Conservation (phyloP, 805 yeast species). For the Starmerella lactis-condensi region DNA sequence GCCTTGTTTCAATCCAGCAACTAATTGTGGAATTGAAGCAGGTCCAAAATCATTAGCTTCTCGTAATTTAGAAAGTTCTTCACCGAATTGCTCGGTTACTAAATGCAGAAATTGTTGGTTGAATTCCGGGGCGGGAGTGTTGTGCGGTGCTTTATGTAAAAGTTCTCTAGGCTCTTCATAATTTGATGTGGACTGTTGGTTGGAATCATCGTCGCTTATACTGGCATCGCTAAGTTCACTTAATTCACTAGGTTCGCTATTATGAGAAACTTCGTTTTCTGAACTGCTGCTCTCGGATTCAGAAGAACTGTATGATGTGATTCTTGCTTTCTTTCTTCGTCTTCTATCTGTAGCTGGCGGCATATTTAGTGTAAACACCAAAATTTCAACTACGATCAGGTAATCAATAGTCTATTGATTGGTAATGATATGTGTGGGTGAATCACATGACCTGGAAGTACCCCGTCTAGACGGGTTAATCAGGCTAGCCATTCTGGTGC, state of each 20-base stretch:
- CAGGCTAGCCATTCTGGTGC: too few relatives aligned
- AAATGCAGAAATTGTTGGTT: constrained; percentile 28
- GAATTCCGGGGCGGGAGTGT: constrained; percentile 7
- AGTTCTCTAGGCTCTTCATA: constrained; percentile 12
- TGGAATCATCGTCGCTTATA: constrained; percentile 4
- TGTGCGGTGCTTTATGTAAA: constrained; percentile 13
- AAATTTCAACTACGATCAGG: too few relatives aligned
- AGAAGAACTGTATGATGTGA: constrained; percentile 15
- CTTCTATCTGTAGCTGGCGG: constrained; percentile 12
- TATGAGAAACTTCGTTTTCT: constrained; percentile 1
- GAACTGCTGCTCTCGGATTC: constrained; percentile 3
- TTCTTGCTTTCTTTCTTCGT: constrained; percentile 18
- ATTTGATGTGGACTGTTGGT: constrained; percentile 6
- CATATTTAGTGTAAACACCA: too few relatives aligned
- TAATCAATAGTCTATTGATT: too few relatives aligned
- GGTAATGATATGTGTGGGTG: too few relatives aligned
- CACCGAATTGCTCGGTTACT: constrained; percentile 32
- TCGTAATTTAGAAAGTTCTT: constrained; percentile 26
- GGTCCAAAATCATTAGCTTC: constrained; percentile 27
- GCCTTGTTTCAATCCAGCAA: constrained; percentile 25
- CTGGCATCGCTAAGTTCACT: constrained; percentile 12
- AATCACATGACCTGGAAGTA: too few relatives aligned
- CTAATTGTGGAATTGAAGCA: constrained; percentile 20
- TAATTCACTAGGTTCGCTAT: constrained; percentile 7
- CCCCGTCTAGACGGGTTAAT: too few relatives aligned